Evolutionary conservation across 2,329 filamentous ascomycete species (phyloP), one percentile per base, ranked within the genome.

Genomic region (Botrytis hyacinthi): DNA sequence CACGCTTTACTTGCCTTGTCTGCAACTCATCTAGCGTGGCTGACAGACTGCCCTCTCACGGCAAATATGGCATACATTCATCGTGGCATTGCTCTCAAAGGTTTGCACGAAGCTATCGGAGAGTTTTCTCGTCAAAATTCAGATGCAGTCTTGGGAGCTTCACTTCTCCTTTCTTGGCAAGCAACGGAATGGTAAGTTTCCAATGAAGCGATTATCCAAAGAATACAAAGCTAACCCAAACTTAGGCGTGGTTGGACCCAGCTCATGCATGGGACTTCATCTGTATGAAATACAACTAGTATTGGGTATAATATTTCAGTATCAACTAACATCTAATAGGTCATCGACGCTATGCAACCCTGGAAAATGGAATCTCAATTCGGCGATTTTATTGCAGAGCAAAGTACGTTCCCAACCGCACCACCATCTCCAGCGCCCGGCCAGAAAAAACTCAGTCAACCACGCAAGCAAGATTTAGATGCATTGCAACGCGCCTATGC

Each of bases 151-250:
- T 87, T 99, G 72, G 95, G 95, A 40, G 93, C 95, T 46, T 98
- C 95, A 40, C 90, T 98, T 62, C 88, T 98, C 66, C 87, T 99
- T 68, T 97, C 95, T 54, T 98, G 96, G 95, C 95, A 98, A 84
- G 93, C 94, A 73, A 96, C 92, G 74, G 95, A 98, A 85, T 98
- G 95, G 95, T 97, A 87, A 86, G 91, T 85, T 78, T 78, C 76
- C 78, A 10, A 71, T 44, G 4, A 37, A n/a, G 80, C 86, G 77
- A 67, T 54, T 48, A 18, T 40, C 18, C 32, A 32, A 8, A 14
- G 59, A 16, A n/a, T 26, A 40, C 32, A 18, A 35, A n/a, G 68
- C 72, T 75, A 71, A 75, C 40, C 10, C 20, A 37, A n/a, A 79
- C 75, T 78, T 81, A 97, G 94, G 93, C 91, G 92, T 82, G 93